Conservation (phyloP, 2,329 filamentous ascomycete species). For the Neonectria punicea region DNA sequence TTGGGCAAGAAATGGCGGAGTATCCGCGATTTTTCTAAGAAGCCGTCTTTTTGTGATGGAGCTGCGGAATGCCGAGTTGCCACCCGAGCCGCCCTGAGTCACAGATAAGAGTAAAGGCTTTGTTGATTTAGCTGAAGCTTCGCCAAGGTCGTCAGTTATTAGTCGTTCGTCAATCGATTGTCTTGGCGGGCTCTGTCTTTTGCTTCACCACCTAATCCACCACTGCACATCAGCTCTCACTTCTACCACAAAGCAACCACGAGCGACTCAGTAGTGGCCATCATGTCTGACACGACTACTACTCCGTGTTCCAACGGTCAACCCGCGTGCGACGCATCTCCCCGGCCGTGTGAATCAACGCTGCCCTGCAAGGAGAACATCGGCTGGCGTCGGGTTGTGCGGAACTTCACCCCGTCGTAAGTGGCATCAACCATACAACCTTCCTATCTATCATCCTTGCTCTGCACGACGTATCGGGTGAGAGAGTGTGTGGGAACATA, state of each 20-base stretch:
- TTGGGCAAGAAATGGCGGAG: slow-evolving; percentile 10
- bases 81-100: slow-evolving; percentile 11
- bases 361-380: slow-evolving; percentile 47
- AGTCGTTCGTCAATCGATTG: background rate
- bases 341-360: slow-evolving; percentile 26
- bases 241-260: slow-evolving; percentile 3
- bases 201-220: slow-evolving; percentile 20
- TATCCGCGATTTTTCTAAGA: background rate
- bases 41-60: background rate
- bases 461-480: background rate
- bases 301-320: slow-evolving; percentile 22
- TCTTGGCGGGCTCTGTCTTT: background rate
- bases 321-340: slow-evolving; percentile 22
- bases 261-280: background rate
- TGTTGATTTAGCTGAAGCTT: slow-evolving; percentile 10
- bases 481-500: background rate
- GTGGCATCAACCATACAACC: slow-evolving; percentile 33
- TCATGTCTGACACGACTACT: slow-evolving; percentile 32
- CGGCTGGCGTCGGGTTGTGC: slow-evolving; percentile 58
- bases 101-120: background rate
- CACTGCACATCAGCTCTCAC: slow-evolving; percentile 20
- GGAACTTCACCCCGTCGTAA: slow-evolving; percentile 66
- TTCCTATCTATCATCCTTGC: background rate
- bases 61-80: background rate
- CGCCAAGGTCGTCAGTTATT: background rate